Evolutionary conservation across 1,284 basidiomycete species (phyloP).

Genomic region (Hemileia vastatrix): DNA sequence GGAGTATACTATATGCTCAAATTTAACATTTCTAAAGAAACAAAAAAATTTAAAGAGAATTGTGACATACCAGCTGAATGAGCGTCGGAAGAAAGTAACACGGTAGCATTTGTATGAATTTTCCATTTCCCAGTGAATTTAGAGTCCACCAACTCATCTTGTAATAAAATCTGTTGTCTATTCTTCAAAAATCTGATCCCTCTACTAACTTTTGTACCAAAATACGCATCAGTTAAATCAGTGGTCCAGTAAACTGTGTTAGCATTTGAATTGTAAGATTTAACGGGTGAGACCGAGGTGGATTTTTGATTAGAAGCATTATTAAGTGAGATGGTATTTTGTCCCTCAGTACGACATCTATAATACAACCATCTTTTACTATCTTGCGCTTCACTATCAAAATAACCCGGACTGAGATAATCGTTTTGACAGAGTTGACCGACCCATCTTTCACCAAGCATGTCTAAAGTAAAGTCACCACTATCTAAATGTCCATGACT

Average conservation of each 20-base stretch:
- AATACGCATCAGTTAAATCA: conserved; percentile 72
- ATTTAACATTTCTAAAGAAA: too few species aligned
- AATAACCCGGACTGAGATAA: conserved; percentile 53
- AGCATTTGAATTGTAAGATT: too few species aligned
- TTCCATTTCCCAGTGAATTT: conserved; percentile 85
- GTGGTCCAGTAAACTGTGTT: conserved; percentile 76
- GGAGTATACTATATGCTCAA: too few species aligned
- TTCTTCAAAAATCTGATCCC: conserved; percentile 77
- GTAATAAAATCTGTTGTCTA: conserved; percentile 68
- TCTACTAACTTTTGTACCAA: conserved; percentile 64
- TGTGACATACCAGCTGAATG: too few species aligned
- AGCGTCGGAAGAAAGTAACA: too few species aligned
- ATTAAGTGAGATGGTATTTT: conserved; percentile 86
- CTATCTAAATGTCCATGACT: conserved; percentile 79
- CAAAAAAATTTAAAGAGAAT: too few species aligned
- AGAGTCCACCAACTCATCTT: conserved; percentile 44
- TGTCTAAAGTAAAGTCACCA: conserved; percentile 92
- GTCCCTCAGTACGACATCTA: conserved; percentile 90
- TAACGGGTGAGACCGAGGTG: too few species aligned
- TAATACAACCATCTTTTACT: conserved; percentile 78
- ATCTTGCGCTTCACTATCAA: conserved; percentile 49
- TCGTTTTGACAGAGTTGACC: conserved; percentile 87
- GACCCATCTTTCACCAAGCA: conserved; percentile 85
- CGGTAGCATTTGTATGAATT: conserved; percentile 85
- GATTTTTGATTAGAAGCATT: conserved; percentile 72